Percentiles rank a stretch among this genome's conserved stretches.
phyloP scores from a whole-genome alignment of 257 asterid species.

The Fraxinus quadrangulata region DNA sequence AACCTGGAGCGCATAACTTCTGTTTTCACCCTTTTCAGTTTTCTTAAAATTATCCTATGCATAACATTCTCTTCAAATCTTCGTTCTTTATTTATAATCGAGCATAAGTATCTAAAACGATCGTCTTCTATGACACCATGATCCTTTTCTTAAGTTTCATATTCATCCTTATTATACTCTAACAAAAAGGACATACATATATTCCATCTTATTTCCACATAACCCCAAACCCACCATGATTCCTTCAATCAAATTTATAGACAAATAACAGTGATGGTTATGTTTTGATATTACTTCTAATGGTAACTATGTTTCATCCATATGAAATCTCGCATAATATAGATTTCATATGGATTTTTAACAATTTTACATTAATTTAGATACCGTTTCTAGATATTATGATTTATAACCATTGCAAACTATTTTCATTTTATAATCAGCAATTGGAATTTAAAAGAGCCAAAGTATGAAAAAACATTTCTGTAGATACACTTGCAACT shows the following conservation, averaged over 20 bases:
- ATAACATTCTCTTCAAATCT: no score
- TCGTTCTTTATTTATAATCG: not conserved
- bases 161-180: no score
- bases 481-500: not conserved
- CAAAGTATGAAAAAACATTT: not conserved
- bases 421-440: not conserved
- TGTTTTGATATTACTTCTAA: not conserved
- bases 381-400: not conserved
- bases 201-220: no score
- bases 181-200: no score
- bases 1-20: not conserved
- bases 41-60: not conserved
- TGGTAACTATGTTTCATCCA: not conserved
- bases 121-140: not conserved
- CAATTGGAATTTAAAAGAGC: not conserved
- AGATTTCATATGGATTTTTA: not conserved
- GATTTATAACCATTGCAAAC: not conserved
- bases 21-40: not conserved
- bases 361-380: not conserved
- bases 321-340: not conserved
- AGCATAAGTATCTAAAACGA: not conserved
- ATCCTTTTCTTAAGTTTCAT: no score
- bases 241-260: no score
- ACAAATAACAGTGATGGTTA: not conserved
- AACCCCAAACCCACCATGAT: no score